Conservation (phyloP, 2,329 filamentous ascomycete species). For the Talaromyces funiculosus region DNA sequence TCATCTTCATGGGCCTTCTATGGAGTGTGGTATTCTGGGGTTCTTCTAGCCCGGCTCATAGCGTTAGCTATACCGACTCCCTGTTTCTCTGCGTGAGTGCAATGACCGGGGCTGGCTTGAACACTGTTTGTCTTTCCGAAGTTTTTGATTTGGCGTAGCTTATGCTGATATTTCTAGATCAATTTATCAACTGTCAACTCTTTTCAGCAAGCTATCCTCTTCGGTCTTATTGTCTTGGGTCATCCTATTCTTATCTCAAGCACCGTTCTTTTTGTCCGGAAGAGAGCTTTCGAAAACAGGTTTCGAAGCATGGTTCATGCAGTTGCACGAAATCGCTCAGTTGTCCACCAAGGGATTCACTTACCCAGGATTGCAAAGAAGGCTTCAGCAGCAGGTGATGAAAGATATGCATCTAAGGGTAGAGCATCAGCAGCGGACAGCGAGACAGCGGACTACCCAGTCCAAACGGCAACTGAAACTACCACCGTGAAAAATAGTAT, state of each 20-base stretch:
- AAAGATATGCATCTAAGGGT: neutral
- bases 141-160: neutral
- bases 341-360: neutral
- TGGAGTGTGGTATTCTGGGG: constrained; percentile 56
- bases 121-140: constrained; percentile 46
- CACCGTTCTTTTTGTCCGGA: constrained; percentile 57
- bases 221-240: constrained; percentile 60
- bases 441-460: neutral
- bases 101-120: constrained; percentile 63
- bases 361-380: neutral
- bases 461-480: neutral
- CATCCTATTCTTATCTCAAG: constrained; percentile 63
- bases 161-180: constrained; percentile 21
- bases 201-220: constrained; percentile 63
- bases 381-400: neutral
- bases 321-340: constrained; percentile 16
- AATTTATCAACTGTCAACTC: constrained; percentile 57
- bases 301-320: constrained; percentile 50
- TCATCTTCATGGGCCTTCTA: constrained; percentile 52
- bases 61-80: constrained; percentile 58
- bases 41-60: constrained; percentile 47
- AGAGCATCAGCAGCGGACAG: neutral
- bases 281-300: constrained; percentile 56
- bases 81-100: constrained; percentile 62
- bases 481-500: neutral